phyloP scores from a whole-genome alignment of 2,329 filamentous ascomycete genomes.

The Hortaea werneckii region DNA sequence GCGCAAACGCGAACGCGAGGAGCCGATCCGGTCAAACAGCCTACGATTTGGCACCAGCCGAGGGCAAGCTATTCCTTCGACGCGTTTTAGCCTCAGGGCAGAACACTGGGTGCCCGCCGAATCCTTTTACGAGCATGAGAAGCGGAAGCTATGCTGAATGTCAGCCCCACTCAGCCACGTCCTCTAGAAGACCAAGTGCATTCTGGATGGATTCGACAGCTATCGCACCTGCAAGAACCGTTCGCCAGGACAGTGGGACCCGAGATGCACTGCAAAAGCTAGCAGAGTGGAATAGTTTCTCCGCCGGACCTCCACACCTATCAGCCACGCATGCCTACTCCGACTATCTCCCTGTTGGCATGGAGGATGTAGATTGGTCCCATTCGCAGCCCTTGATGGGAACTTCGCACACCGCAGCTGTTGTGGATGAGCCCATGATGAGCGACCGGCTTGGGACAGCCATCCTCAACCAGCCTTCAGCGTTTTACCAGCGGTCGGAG shows the following conservation, averaged over 20 bases:
- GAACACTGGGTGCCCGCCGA: background rate
- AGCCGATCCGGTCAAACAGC: slow-evolving; percentile 62
- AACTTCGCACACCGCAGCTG: no score
- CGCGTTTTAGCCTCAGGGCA: background rate
- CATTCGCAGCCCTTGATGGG: background rate
- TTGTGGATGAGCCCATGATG: no score
- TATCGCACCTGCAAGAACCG: no score
- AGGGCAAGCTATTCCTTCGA: background rate
- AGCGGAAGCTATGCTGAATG: no score
- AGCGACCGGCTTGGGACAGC: no score
- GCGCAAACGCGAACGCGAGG: slow-evolving; percentile 60
- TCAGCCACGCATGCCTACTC: background rate
- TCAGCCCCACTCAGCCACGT: background rate
- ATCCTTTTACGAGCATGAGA: no score
- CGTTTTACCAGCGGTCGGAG: no score
- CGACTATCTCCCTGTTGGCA: background rate
- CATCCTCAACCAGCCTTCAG: no score
- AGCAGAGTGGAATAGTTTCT: background rate
- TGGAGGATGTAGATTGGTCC: background rate
- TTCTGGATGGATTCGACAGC: no score
- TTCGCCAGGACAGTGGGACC: no score
- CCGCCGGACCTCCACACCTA: background rate
- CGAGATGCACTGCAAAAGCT: background rate
- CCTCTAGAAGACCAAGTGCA: background rate
- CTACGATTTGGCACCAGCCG: slow-evolving; percentile 43